Evolutionary conservation across 768 basidiomycete species (phyloP).

Genomic region (Psilocybe tampanensis): DNA sequence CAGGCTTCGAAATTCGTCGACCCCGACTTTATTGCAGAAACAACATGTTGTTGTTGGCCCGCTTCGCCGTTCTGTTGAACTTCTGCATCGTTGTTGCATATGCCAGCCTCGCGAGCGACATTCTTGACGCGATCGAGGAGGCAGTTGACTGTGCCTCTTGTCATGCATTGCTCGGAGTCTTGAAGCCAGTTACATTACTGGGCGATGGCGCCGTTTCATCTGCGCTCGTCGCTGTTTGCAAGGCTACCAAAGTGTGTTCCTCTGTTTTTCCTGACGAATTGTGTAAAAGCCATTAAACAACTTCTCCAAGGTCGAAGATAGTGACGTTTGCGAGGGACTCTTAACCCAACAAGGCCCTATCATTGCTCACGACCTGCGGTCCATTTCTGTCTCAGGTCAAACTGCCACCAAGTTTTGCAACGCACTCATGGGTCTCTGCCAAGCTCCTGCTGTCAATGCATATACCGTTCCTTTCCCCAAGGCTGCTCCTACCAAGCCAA

Average conservation of each 20-base stretch:
- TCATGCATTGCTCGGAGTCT: conserved; percentile 49
- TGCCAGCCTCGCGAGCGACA: conserved; percentile 36
- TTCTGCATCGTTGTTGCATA: conserved; percentile 16
- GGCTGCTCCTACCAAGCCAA: conserved; percentile 36
- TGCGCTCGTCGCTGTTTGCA: conserved; percentile 48
- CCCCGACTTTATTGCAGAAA: not conserved
- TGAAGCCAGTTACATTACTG: conserved; percentile 47
- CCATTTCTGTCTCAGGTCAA: conserved; percentile 45
- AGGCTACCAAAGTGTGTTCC: conserved; percentile 37
- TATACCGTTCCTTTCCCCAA: conserved; percentile 50
- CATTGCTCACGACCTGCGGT: conserved; percentile 55
- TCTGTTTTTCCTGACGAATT: not conserved
- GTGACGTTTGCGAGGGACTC: conserved; percentile 59
- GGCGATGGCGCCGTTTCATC: conserved; percentile 50
- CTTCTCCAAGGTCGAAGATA: conserved; percentile 46
- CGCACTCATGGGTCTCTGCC: conserved; percentile 55
- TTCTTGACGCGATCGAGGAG: conserved; percentile 44
- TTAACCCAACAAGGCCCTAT: conserved; percentile 56
- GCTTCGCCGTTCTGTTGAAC: conserved; percentile 15
- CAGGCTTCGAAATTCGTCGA: not conserved
- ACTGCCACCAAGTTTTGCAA: conserved; percentile 59
- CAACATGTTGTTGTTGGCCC: conserved; percentile 13
- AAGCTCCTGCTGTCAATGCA: conserved; percentile 44
- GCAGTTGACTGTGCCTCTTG: conserved; percentile 54
- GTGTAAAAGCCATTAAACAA: not conserved